Base-by-base conservation (phyloP, 768 basidiomycete species). In the Sarcomyxa edulis region DNA sequence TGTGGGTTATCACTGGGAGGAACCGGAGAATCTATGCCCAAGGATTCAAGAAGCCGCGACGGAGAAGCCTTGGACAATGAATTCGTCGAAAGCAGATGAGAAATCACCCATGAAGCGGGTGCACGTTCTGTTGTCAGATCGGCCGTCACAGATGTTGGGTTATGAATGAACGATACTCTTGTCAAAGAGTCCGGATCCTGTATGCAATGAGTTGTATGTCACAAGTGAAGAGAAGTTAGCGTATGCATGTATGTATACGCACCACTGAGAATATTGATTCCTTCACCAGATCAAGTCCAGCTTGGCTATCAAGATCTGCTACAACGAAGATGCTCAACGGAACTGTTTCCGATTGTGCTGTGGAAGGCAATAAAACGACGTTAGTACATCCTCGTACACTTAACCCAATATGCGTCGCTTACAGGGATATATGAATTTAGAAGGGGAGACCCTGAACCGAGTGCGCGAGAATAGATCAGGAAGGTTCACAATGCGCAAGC, bases 101-200 rank as follows among this genome's bases (percentile, higher is more conserved):
- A 69, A 2, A 84, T 52, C 6, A 78, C 44, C 41, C 64, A 69
- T 0, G 77, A 81, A 15, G 56, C 52, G 8, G 52, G 54, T 3
- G 50, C 48, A 5, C 58, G 50, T 6, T 39, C 42, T 9, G 35
- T 43, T 8, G 43, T 40, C 1, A 39, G 35, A 11, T 55, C 48
- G 11, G 29, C 35, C 7, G 48, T 44, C 4, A 49, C 43, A 8
- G 42, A 38, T 6, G 60, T 44, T 1, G 90, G 82, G 42, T 86
- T 82, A 55, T 92, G 89, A 22, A 94, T 62, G 56, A 94, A 85
- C 0, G 81, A 68, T n/a, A 90, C 36, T 21, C 92, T 81, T 6
- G 72, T 69, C 26, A 56, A 66, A 3, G 71, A 66, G 2, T 65
- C 64, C 3, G 56, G 43, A 6, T 59, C 61, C 81, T 84, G 48